These are phyloP conservation scores for Cinnamomum chago DNA, from an alignment of 164 flowering plant genomes.

Conservation along the genomic window DNA sequence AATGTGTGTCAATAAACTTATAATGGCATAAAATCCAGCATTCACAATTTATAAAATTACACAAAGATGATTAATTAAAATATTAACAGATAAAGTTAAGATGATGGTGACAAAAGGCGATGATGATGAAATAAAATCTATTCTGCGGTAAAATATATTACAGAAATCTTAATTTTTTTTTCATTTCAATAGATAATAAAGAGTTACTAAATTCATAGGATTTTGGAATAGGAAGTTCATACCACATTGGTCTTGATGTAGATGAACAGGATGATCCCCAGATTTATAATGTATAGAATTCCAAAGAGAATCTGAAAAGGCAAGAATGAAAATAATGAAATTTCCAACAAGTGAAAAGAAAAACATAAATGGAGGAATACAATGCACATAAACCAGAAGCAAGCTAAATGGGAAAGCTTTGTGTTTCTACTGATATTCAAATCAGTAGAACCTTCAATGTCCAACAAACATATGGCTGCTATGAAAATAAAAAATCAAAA, in stretches of 20 bases:
- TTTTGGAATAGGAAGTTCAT: constrained; percentile 14
- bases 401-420: background rate
- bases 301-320: constrained; percentile 78
- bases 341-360: background rate
- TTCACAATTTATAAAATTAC: background rate
- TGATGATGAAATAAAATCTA: too few relatives aligned
- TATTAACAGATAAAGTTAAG: too few relatives aligned
- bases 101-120: too few relatives aligned
- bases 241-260: constrained; percentile 87
- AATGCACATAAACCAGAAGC: background rate
- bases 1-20: background rate
- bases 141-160: background rate
- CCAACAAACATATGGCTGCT: background rate
- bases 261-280: constrained; percentile 66
- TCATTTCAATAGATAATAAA: background rate
- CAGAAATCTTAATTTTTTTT: background rate
- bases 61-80: background rate
- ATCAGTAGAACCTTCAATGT: background rate
- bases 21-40: background rate
- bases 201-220: background rate
- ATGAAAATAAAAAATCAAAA: background rate
- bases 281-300: constrained; percentile 61
- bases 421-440: background rate
- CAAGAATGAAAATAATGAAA: constrained; percentile 5
- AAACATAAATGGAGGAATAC: background rate